Conservation (phyloP, 345 rosid species). For the Anacardium occidentale region DNA sequence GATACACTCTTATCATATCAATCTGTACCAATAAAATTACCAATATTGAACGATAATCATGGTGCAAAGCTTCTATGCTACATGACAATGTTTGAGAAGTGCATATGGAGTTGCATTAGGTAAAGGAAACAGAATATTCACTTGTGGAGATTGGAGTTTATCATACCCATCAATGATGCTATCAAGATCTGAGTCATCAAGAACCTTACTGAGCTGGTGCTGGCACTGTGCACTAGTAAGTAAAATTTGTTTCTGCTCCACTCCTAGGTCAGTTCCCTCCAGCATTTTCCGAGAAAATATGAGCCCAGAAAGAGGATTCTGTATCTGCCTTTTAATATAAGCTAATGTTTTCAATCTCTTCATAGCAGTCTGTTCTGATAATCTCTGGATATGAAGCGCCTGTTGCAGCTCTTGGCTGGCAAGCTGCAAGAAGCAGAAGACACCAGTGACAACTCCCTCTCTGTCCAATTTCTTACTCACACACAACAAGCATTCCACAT, state of each 20-base stretch:
- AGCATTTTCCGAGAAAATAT: constrained; percentile 70
- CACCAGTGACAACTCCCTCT: constrained; percentile 72
- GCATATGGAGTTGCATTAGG: background rate
- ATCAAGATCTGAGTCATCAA: constrained; percentile 81
- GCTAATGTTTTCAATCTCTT: constrained; percentile 71
- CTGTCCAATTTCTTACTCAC: constrained; percentile 77
- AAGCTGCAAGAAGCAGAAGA: constrained; percentile 94
- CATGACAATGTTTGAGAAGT: background rate
- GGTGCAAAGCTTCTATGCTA: constrained; percentile 8
- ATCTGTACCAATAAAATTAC: too few species aligned
- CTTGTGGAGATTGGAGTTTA: background rate
- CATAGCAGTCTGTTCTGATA: constrained; percentile 77
- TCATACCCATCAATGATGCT: constrained; percentile 81
- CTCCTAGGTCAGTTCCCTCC: constrained; percentile 69
- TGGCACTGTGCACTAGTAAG: constrained; percentile 82
- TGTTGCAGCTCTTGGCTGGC: constrained; percentile 91
- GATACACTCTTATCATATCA: too few species aligned
- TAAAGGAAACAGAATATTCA: background rate
- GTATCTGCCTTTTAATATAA: constrained; percentile 78
- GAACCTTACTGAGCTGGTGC: constrained; percentile 72
- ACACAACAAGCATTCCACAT: constrained; percentile 76
- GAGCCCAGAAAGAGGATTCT: constrained; percentile 79
- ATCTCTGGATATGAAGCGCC: constrained; percentile 80
- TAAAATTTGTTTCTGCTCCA: constrained; percentile 65
- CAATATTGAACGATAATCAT: too few species aligned